Evolutionary conservation across 1,284 basidiomycete species (phyloP).

Genomic region (Ceratobasidium sp.): DNA sequence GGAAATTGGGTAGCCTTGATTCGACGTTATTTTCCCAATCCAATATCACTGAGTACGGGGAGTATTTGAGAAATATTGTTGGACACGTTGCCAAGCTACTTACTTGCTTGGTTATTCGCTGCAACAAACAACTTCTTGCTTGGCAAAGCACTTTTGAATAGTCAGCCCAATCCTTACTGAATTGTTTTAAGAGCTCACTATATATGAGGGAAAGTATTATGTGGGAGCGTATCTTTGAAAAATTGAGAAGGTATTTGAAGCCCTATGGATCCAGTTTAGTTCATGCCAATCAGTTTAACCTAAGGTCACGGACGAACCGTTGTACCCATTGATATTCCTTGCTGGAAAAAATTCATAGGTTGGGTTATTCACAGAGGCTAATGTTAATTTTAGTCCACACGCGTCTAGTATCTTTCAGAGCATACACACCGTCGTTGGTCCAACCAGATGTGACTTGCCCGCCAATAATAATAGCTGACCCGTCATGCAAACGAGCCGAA

Average conservation of each 20-base stretch:
- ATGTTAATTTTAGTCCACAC: slow-evolving; percentile 85
- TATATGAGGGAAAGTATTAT: slow-evolving; percentile 49
- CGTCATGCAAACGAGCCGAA: slow-evolving; percentile 72
- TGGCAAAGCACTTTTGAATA: not conserved
- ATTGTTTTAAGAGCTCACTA: not conserved
- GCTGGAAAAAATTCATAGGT: slow-evolving; percentile 83
- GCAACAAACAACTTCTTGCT: not conserved
- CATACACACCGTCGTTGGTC: not conserved
- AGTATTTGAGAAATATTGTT: not conserved
- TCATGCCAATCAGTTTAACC: too few relatives aligned
- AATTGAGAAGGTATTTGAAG: too few relatives aligned
- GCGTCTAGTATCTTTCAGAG: slow-evolving; percentile 60
- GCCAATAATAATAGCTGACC: slow-evolving; percentile 83
- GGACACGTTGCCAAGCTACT: not conserved
- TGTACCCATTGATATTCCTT: slow-evolving; percentile 70
- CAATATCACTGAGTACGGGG: slow-evolving; percentile 61
- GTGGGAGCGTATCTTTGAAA: too few relatives aligned
- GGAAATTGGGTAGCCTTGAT: slow-evolving; percentile 59
- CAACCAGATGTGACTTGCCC: slow-evolving; percentile 67
- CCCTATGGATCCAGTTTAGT: slow-evolving; percentile 7
- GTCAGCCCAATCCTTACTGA: not conserved
- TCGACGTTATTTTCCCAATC: slow-evolving; percentile 60
- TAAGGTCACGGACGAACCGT: too few relatives aligned
- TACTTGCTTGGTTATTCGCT: not conserved
- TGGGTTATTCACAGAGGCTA: slow-evolving; percentile 81